These are phyloP conservation scores for Echites panduratus DNA, from an alignment of 257 asterid species.

Conservation along the genomic window DNA sequence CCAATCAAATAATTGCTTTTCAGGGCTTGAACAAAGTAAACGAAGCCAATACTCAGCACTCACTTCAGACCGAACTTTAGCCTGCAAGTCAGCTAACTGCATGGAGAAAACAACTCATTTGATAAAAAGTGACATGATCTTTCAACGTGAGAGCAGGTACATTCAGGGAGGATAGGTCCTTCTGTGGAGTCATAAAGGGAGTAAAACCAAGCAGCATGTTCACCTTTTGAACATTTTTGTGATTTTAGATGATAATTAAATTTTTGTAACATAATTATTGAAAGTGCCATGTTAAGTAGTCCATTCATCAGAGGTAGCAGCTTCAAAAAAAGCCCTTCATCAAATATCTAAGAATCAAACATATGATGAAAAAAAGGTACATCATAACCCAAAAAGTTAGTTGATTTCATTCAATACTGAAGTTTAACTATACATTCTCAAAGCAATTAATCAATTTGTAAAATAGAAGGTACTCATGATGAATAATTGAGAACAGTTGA, in stretches of 20 bases:
- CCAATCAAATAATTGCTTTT: constrained; percentile 94
- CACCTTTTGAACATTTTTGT: not conserved
- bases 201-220: not conserved
- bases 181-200: not conserved
- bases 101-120: constrained; percentile 16
- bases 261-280: not conserved
- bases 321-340: not conserved
- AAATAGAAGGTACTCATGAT: not conserved
- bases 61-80: constrained; percentile 82
- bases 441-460: not conserved
- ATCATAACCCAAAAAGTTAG: too few relatives aligned
- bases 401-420: constrained; percentile 2
- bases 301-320: not conserved
- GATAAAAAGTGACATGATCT: not conserved
- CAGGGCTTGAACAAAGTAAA: constrained; percentile 73
- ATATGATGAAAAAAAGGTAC: not conserved
- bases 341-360: not conserved
- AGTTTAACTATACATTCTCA: not conserved
- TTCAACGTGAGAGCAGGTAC: not conserved
- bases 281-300: not conserved
- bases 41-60: constrained; percentile 95
- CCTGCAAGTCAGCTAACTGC: constrained; percentile 82
- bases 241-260: not conserved
- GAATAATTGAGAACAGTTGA: not conserved
- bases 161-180: not conserved